Percentiles rank a stretch among this genome's conserved stretches.
phyloP scores from a whole-genome alignment of 208 protist species.

The Phytomonas francai region DNA sequence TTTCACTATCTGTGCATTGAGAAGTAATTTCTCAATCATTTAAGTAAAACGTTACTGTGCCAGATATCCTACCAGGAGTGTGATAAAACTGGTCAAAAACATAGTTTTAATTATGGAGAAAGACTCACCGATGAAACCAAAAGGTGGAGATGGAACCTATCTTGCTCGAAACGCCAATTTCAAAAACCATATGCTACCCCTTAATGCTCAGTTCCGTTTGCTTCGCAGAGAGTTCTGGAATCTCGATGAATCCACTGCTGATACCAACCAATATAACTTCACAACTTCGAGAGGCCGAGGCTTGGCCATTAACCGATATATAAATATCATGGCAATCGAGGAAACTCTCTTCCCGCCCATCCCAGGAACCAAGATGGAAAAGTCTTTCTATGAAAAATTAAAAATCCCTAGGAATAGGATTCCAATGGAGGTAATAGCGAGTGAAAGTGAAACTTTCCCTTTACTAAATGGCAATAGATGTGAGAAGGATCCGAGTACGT shows the following conservation, averaged over 20 bases:
- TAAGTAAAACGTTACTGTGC: neutral
- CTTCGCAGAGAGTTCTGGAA: slow-evolving; percentile 41
- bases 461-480: neutral
- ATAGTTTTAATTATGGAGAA: neutral
- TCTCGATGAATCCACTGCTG: slow-evolving; percentile 34
- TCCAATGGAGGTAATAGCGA: neutral
- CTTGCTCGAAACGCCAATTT: slow-evolving; percentile 22
- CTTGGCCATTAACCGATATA: slow-evolving; percentile 60
- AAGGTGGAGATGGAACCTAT: neutral
- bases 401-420: neutral
- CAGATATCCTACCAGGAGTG: neutral
- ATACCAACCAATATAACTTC: slow-evolving; percentile 50
- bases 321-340: slow-evolving; percentile 77
- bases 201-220: slow-evolving; percentile 24
- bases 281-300: slow-evolving; percentile 13
- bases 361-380: neutral
- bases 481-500: neutral
- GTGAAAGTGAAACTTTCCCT: neutral
- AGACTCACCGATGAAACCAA: neutral
- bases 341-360: slow-evolving; percentile 51
- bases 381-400: neutral
- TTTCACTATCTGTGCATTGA: neutral
- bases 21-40: neutral
- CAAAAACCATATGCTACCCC: slow-evolving; percentile 19
- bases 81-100: neutral